Evolutionary conservation across 148 eudicot genomes (phyloP), one percentile per base, ranked within the genome.

Genomic region (Rhododendron vialii): DNA sequence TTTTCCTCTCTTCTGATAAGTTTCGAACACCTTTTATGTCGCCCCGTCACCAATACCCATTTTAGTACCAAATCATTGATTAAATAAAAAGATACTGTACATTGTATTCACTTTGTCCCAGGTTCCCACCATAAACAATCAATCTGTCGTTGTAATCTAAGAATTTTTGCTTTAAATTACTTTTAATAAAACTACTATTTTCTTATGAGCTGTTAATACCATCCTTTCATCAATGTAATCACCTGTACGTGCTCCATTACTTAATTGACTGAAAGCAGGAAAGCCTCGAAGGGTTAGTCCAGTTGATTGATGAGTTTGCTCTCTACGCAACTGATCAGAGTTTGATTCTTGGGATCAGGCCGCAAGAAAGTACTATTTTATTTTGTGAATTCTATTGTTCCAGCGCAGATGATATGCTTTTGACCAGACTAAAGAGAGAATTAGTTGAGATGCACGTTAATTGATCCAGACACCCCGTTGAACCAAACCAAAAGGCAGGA

Each of bases 361-460:
- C 0, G 20, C 57, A 53, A 53, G 57, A 53, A 53, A 53, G 1
- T 53, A 0, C 18, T 53, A 14, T 13, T 2, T 53, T 53, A 15
- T 53, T 53, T 53, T 53, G 57, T 13, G 15, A 53, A 53, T 50
- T 50, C 15, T 10, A 0, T 50, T 50, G 15, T 50, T 10, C 15
- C 3, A 1, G 14, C 1, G 15, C 3, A 2, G 15, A 50, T 50
- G 53, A 53, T 17, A 0, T 53, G 18, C 20, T 53, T 2, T 53
- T 15, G 14, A 2, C 55, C 4, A 17, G 2, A 51, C 18, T 2
- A 0, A 3, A 13, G 0, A 51, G 0, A 53, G 0, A 0, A 53
- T 13, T 14, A 14, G 1, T 53, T 53, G 20, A 14, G 5, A 0
- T 3, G 5, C 0, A 0, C 18, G 0, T 53, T 15, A 53, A 1